Percentiles rank a stretch among this genome's conserved stretches.
Evolutionary conservation across 75 land plant genomes (phyloP).

Genomic region (Gnetum montanum): DNA sequence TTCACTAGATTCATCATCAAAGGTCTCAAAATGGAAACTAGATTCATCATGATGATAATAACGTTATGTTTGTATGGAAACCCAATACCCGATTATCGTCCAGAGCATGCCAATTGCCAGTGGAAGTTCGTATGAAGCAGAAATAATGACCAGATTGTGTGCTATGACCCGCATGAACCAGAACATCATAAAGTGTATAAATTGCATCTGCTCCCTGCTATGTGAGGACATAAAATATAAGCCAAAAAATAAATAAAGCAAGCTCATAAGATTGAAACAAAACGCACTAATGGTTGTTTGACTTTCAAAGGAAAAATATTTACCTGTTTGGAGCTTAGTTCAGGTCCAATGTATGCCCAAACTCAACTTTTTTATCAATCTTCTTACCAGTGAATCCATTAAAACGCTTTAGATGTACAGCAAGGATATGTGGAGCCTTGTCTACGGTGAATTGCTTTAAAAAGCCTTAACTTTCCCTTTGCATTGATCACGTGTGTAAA

Average conservation of each 20-base stretch:
- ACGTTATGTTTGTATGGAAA: too few relatives aligned
- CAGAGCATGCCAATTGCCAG: constrained; percentile 70
- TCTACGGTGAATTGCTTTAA: constrained; percentile 75
- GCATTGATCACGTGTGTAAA: constrained; percentile 71
- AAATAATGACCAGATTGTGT: constrained; percentile 90
- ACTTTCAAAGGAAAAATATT: too few relatives aligned
- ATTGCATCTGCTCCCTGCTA: constrained; percentile 46
- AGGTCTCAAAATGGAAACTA: too few relatives aligned
- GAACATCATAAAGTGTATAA: constrained; percentile 75
- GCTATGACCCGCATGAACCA: constrained; percentile 89
- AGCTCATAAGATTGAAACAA: too few relatives aligned
- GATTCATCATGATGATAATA: too few relatives aligned
- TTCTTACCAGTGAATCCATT: constrained; percentile 51
- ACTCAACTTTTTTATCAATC: constrained; percentile 61
- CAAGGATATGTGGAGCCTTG: constrained; percentile 73
- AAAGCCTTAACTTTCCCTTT: constrained; percentile 78
- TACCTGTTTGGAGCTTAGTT: too few relatives aligned
- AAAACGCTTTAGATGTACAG: constrained; percentile 86
- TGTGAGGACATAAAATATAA: too few relatives aligned
- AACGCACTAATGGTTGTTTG: too few relatives aligned
- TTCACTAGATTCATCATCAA: too few relatives aligned
- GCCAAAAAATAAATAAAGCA: background rate
- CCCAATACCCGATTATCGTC: constrained; percentile 95
- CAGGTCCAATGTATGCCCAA: constrained; percentile 59
- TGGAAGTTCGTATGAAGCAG: constrained; percentile 81